Base-by-base conservation (phyloP, 257 asterid genomes). In the Galeopsis tetrahit region DNA sequence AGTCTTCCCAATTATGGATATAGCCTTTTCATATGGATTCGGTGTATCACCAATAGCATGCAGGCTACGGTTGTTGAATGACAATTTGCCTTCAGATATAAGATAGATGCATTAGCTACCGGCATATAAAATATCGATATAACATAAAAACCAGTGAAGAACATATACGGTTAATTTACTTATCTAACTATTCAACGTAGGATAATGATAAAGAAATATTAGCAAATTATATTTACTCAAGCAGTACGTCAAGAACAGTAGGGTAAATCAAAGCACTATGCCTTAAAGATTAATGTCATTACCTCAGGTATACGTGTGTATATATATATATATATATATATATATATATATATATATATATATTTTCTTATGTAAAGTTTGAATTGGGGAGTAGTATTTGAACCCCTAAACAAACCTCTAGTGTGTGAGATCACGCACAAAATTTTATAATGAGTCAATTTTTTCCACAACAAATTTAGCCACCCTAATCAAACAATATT, bases 1-100 rank as follows among this genome's bases (percentile, higher is more conserved):
- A 55, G 94, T 91, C 85, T 91, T 91, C 48, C 97, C 97, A 48
- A 91, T 82, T 75, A 91, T 81, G 78, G 88, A 82, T 81, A 91
- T 89, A 69, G 96, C 96, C 60, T 80, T 89, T 82, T 91, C 97
- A 57, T 89, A 91, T 28, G 97, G 97, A 87, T 91, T 91, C 2
- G 85, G 86, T 4, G 74, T 44, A 62, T 77, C 81, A 28, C 96
- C 90, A 77, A 89, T 44, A 6, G 92, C 86, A 48, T 89, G 96
- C 73, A 89, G 81, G 82, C 96, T 87, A 59, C 77, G 88, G 76
- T 83, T 89, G 82, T 80, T 80, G 89, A 89, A 91, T 49, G 96
- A 89, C 21, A 60, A 64, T 78, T 81, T 89, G 69, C 96, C 97
- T 90, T 85, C 82, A 86, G 66, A 68, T 28, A 66, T 21, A 72